These are phyloP conservation scores for Wickerhamiella spandovensis DNA, from an alignment of 805 yeast genomes.

Conservation along the genomic window DNA sequence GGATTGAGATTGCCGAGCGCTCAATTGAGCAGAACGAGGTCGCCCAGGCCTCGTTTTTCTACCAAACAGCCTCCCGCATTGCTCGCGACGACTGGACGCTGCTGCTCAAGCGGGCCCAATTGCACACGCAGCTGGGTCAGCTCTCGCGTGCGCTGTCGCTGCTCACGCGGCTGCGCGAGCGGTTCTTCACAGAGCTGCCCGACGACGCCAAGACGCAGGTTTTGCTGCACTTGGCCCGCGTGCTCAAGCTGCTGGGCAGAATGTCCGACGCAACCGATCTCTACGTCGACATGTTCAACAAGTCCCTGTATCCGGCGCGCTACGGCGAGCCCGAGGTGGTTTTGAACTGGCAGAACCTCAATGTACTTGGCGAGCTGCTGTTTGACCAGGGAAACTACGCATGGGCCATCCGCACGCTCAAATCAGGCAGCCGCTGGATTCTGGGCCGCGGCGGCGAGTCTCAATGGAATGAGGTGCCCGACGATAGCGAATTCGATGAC, in stretches of 20 bases:
- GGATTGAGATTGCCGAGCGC: conserved; percentile 78
- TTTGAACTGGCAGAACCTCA: conserved; percentile 83
- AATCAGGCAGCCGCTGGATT: conserved; percentile 70
- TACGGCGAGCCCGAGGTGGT: conserved; percentile 19
- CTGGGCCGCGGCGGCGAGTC: conserved; percentile 49
- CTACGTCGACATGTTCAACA: conserved; percentile 14
- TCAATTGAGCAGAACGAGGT: conserved; percentile 51
- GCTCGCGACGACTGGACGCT: conserved; percentile 67
- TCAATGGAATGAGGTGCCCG: conserved; percentile 51
- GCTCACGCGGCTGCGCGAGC: conserved; percentile 14
- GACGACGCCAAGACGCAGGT: conserved; percentile 17
- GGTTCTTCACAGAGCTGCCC: conserved; percentile 6
- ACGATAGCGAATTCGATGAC: conserved; percentile 76
- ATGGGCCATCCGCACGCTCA: conserved; percentile 40
- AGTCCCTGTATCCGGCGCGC: conserved; percentile 12
- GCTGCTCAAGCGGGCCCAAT: conserved; percentile 57
- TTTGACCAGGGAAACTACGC: conserved; percentile 29
- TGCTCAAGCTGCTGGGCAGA: conserved; percentile 13
- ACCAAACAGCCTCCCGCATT: conserved; percentile 70
- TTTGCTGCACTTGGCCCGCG: conserved; percentile 17
- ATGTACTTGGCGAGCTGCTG: conserved; percentile 69
- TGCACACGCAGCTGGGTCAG: conserved; percentile 21
- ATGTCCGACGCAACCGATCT: conserved; percentile 11
- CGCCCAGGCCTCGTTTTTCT: conserved; percentile 48
- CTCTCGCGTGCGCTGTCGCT: conserved; percentile 18